These are phyloP conservation scores for Debaryomycetaceae sp. DNA, from an alignment of 1,139 yeast genomes.

Conservation along the genomic window DNA sequence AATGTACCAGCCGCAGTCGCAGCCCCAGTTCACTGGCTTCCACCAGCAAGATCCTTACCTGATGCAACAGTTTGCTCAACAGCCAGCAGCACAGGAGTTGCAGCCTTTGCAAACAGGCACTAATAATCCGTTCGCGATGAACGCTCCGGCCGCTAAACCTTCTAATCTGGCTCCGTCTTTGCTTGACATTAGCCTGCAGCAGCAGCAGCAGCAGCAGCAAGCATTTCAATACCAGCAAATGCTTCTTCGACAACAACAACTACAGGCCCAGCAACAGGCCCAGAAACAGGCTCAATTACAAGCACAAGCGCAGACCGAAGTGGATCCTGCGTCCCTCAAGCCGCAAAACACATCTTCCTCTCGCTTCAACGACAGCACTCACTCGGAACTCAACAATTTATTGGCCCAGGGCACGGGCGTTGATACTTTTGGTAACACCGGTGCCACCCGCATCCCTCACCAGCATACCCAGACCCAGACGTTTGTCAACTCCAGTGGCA, in stretches of 20 bases:
- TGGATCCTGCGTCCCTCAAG: too few species aligned
- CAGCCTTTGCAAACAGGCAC: slow-evolving; percentile 70
- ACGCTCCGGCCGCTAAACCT: slow-evolving; percentile 12
- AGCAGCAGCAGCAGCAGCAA: slow-evolving; percentile 10
- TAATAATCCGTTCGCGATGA: slow-evolving; percentile 81
- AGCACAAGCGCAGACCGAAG: slow-evolving; percentile 13
- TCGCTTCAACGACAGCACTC: slow-evolving; percentile 44
- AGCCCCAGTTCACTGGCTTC: slow-evolving; percentile 23
- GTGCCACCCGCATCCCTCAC: slow-evolving; percentile 81
- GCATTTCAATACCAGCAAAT: slow-evolving; percentile 10
- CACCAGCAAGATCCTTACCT: slow-evolving; percentile 11
- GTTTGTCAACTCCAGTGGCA: slow-evolving; percentile 79
- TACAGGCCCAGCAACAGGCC: slow-evolving; percentile 12
- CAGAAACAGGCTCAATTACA: slow-evolving; percentile 14
- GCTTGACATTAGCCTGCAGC: slow-evolving; percentile 1
- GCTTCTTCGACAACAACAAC: slow-evolving; percentile 18
- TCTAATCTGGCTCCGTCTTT: slow-evolving; percentile 8
- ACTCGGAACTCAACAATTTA: slow-evolving; percentile 58
- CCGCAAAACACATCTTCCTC: slow-evolving; percentile 27
- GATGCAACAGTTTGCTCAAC: slow-evolving; percentile 5
- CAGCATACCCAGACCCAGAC: slow-evolving; percentile 79
- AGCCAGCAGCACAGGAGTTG: slow-evolving; percentile 22
- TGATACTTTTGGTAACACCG: slow-evolving; percentile 94
- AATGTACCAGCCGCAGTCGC: slow-evolving; percentile 21
- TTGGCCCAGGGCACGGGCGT: slow-evolving; percentile 84